Evolutionary conservation across 768 basidiomycete genomes (phyloP), one percentile per base, ranked within the genome.

Genomic region (Lactifluus hygrophoroides): DNA sequence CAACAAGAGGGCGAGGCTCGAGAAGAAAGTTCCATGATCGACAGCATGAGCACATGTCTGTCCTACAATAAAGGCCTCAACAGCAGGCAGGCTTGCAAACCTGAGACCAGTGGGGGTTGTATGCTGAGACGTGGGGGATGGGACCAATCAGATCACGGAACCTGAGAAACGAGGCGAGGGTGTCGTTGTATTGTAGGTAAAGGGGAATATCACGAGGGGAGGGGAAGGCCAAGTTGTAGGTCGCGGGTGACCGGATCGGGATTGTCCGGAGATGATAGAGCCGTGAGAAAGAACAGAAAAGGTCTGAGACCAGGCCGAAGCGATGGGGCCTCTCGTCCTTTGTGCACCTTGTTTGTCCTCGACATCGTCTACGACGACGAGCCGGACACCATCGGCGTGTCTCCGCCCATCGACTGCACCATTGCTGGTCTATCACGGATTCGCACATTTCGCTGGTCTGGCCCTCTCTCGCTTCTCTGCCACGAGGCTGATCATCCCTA

Each of bases 401-500:
- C 53, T 23, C 37, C 40, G 38, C 14, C 8, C 23, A 37, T 23
- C 34, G 11, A 30, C 48, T 8, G 13, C 42, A 8, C 27, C 40
- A 25, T 43, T 8, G 19, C 50, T 27, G 38, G 32, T 42, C 37
- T 16, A 44, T 55, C 50, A 61, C 52, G 50, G 35, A 45, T 61
- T 28, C 37, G 50, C 51, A 17, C 37, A 42, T 52, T 27, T 35
- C 45, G 13, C 45, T 43, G 58, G 62, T 60, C 62, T 54, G 55
- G 54, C 54, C 62, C 59, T n/a, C 34, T 46, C 45, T 61, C 59
- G 54, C 54, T 57, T 62, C 61, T 44, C 46, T 28, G 61, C 64
- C 61, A 63, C 47, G 64, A 64, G 64, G 64, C 64, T 30, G 64
- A 57, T 51, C 63, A 46, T 28, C 49, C 47, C 19, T 40, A 43